Base-by-base conservation (phyloP, 2,329 filamentous ascomycete species). In the Huntiella omanensis region DNA sequence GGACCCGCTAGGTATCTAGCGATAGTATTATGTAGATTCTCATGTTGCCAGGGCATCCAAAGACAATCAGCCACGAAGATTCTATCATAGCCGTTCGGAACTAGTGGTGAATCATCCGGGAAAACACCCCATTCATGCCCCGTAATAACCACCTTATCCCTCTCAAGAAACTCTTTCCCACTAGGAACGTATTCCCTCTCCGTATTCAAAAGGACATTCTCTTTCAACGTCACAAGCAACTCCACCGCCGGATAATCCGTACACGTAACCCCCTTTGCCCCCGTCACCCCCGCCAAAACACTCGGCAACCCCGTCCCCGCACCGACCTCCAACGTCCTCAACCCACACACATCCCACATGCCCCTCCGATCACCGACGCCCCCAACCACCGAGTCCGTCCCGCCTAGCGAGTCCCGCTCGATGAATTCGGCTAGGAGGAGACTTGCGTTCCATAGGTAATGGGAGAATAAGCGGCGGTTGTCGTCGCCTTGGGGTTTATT, bases 11-110 rank as follows among this genome's bases (percentile, higher is more conserved):
- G 63, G 55, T 83, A 81, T 59, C 75, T 73, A 4, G 66, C 59
- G 55, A 83, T 73, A 17, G 77, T 81, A 37, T 56, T 59, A 40
- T 69, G 68, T 19, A 85, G 66, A 57, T 77, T 80, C n/a, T 60
- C 66, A 59, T 85, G 81, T 63, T 84, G 71, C 64, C 69, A 70
- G 1, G 74, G 71, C 76, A 84, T 83, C 80, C 80, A 85, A 48
- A 82, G 67, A 55, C 80, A 83, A 60, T 85, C 80, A 51, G 77
- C 76, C 0, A 75, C 75, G n/a, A 83, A 60, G 36, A 85, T 64
- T 48, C 76, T 69, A 40, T 73, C 73, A 55, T 77, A 83, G 1
- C 56, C 56, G 49, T 59, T 59, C 35, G 53, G 53, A 45, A 62
- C 56, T 5, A 17, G 4, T 1, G 37, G 12, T 4, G 32, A 15